Evolutionary conservation across 768 basidiomycete genomes (phyloP).

Genomic region (Mycena crocata): DNA sequence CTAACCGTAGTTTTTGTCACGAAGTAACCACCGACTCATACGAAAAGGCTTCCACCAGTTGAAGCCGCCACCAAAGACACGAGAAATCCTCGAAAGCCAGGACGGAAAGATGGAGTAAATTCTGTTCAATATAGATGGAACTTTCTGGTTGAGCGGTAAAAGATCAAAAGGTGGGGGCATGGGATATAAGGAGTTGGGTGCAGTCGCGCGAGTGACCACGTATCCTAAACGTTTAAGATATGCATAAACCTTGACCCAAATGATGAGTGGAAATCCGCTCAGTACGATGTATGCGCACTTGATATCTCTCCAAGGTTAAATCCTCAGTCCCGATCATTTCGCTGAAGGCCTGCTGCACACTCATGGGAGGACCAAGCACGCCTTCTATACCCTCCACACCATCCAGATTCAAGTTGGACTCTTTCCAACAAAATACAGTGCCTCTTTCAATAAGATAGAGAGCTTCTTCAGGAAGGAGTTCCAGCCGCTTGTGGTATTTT

Average conservation of each 20-base stretch:
- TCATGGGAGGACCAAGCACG: slow-evolving; percentile 80
- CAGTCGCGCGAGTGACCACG: slow-evolving; percentile 80
- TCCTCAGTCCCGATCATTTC: slow-evolving; percentile 87
- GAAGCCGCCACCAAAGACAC: slow-evolving; percentile 48
- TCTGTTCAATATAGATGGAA: slow-evolving; percentile 46
- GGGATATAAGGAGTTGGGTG: slow-evolving; percentile 67
- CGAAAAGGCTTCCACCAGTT: slow-evolving; percentile 78
- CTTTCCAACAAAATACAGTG: slow-evolving; percentile 85
- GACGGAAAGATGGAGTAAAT: slow-evolving; percentile 48
- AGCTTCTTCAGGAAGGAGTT: slow-evolving; percentile 94
- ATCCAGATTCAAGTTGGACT: slow-evolving; percentile 46
- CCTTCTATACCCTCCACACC: slow-evolving; percentile 50
- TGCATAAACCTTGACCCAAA: slow-evolving; percentile 80
- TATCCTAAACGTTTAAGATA: slow-evolving; percentile 95
- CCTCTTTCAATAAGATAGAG: slow-evolving; percentile 95
- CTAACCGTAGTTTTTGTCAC: slow-evolving; percentile 66
- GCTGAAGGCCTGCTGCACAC: slow-evolving; percentile 88
- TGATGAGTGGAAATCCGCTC: slow-evolving; percentile 11
- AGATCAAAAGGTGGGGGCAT: slow-evolving; percentile 51
- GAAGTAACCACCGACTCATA: slow-evolving; percentile 59
- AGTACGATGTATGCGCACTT: slow-evolving; percentile 61
- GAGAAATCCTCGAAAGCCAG: slow-evolving; percentile 46
- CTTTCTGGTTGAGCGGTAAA: slow-evolving; percentile 26
- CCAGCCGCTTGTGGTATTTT: slow-evolving; percentile 73
- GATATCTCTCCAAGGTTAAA: slow-evolving; percentile 87